Evolutionary conservation across 176 grass and related monocot genomes (phyloP), one percentile per base, ranked within the genome.

Genomic region (Musa itinerans): DNA sequence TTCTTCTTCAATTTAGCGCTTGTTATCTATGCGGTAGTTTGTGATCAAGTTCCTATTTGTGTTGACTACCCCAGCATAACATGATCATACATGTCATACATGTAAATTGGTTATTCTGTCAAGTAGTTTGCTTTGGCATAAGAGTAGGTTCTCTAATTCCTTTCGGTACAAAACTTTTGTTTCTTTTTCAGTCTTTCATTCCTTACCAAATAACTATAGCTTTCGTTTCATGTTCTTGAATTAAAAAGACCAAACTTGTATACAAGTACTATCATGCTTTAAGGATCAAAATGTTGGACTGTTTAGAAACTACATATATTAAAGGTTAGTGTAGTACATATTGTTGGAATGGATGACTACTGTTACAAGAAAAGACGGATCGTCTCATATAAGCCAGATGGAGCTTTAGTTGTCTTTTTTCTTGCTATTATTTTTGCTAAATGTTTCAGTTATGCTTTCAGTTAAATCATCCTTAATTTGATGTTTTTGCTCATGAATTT

Each of bases 11-110:
- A 50, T 29, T 25, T 56, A 53, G 62, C 27, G 52, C 63, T 74
- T 26, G 48, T 73, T 79, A n/a, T 54, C 65, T 13, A 73, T 13
- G 51, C 65, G 17, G 68, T 73, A 68, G 15, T 34, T 52, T 83
- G 57, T 50, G 54, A 63, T 21, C 29, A 78, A 0, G 61, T 75
- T 23, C 51, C 67, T 82, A 56, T 20, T 22, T 8, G 25, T 72
- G 51, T 10, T 21, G n/a, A 34, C 48, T 50, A 70, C 13, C 27
- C n/a, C 34, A 14, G 43, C 8, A 50, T 2, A 24, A 25, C 23
- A 22, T 24, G 63, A 65, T 9, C 48, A 51, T 70, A 51, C 8
- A 63, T 54, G 16, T 34, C 19, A 1, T 25, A 62, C 29, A 2
- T 64, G 13, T 72, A 52, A 50, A 69, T 48, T n/a, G 15, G 15